A percentile compares a stretch with the other conserved stretches of the same genome.
phyloP scores from a whole-genome alignment of 2,329 filamentous ascomycete species.

The Metarhizium sp. region DNA sequence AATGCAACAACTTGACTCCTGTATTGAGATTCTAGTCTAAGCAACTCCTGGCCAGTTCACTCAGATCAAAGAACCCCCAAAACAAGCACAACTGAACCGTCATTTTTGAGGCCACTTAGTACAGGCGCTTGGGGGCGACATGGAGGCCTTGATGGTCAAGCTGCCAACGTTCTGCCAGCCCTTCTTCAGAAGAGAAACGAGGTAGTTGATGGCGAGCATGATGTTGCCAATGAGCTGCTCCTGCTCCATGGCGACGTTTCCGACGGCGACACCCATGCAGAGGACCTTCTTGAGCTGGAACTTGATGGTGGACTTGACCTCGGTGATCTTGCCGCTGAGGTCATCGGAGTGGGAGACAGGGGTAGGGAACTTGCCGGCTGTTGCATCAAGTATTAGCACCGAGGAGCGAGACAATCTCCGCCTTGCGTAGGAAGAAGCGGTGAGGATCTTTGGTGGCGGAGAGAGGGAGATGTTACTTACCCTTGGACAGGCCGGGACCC shows the following conservation, averaged over 20 bases:
- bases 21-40: constrained; percentile 8
- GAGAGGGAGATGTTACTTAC: constrained; percentile 42
- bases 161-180: constrained; percentile 99
- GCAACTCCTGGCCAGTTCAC: not conserved
- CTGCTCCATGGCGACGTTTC: constrained; percentile 94
- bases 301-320: constrained; percentile 99
- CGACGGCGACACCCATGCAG: constrained; percentile 98
- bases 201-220: constrained; percentile 99
- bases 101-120: constrained; percentile 51
- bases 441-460: not conserved
- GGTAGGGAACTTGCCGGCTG: constrained; percentile 98
- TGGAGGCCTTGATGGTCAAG: constrained; percentile 99
- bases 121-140: constrained; percentile 98
- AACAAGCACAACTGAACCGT: constrained; percentile 10
- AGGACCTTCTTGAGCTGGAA: constrained; percentile 99
- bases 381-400: constrained; percentile 2
- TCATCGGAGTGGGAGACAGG: constrained; percentile 96
- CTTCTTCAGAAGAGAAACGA: constrained; percentile 99
- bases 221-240: constrained; percentile 97
- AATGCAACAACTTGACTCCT: constrained; percentile 1
- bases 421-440: not conserved
- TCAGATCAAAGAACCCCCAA: not conserved
- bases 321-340: constrained; percentile 88
- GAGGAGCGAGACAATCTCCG: constrained; percentile 5
- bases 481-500: constrained; percentile 96